phyloP scores from a whole-genome alignment of 192 early-diverging fungal species.

The Linnemannia elongata region DNA sequence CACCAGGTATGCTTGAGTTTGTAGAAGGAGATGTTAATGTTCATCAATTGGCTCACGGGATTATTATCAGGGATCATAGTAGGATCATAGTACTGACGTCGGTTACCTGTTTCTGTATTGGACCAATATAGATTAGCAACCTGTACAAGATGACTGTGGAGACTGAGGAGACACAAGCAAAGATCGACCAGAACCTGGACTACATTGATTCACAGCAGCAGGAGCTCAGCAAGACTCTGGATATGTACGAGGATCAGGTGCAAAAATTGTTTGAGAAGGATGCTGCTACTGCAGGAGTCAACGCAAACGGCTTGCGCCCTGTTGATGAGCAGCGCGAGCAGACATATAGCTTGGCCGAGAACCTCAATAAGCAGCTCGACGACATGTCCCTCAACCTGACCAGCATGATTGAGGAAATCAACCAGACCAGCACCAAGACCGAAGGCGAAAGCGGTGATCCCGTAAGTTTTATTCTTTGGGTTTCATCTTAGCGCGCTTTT shows the following conservation, averaged over 20 bases:
- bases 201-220: constrained; percentile 90
- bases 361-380: constrained; percentile 89
- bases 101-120: neutral
- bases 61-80: neutral
- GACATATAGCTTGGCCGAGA: constrained; percentile 88
- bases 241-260: constrained; percentile 85
- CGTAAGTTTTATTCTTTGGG: constrained; percentile 22
- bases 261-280: constrained; percentile 60
- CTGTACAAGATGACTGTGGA: constrained; percentile 81
- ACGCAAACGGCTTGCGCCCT: constrained; percentile 59
- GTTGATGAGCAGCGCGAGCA: constrained; percentile 91
- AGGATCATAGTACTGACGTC: neutral
- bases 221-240: constrained; percentile 82
- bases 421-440: constrained; percentile 63
- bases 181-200: constrained; percentile 88
- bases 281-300: constrained; percentile 58
- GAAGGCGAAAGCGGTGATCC: constrained; percentile 54
- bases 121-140: constrained; percentile 71
- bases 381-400: constrained; percentile 85
- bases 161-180: constrained; percentile 80
- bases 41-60: neutral
- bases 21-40: neutral
- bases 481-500: neutral
- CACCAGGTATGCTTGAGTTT: constrained; percentile 66
- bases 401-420: constrained; percentile 90